Percentiles rank a stretch among this genome's conserved stretches.
phyloP scores from a whole-genome alignment of 2,329 filamentous ascomycete genomes.

The Cordyceps tenuipes region DNA sequence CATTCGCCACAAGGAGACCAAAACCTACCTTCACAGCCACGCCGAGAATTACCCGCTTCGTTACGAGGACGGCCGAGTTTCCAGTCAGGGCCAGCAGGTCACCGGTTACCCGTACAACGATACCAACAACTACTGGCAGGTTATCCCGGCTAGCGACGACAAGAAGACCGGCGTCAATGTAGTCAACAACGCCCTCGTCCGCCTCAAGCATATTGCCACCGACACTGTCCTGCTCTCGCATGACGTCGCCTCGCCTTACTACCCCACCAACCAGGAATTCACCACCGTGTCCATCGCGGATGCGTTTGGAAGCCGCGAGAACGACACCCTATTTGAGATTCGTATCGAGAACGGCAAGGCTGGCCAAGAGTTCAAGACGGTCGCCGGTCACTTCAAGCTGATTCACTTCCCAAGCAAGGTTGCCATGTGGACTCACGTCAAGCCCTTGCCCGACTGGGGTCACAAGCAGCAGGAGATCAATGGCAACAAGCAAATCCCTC shows the following conservation, averaged over 20 bases:
- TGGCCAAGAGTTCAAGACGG: slow-evolving; percentile 77
- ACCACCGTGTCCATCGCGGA: slow-evolving; percentile 70
- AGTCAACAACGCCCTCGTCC: slow-evolving; percentile 75
- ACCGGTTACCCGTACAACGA: slow-evolving; percentile 98
- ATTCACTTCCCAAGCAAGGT: slow-evolving; percentile 92
- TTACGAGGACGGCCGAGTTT: slow-evolving; percentile 95
- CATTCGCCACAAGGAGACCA: slow-evolving; percentile 94
- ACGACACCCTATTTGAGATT: slow-evolving; percentile 90
- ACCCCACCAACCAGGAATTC: slow-evolving; percentile 97
- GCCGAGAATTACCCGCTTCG: slow-evolving; percentile 80
- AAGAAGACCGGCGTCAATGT: slow-evolving; percentile 55
- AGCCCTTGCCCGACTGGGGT: slow-evolving; percentile 91
- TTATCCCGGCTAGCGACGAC: slow-evolving; percentile 61
- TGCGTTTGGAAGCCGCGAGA: slow-evolving; percentile 63
- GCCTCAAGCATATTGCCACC: slow-evolving; percentile 79
- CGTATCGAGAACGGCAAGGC: slow-evolving; percentile 79
- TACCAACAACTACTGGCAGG: slow-evolving; percentile 97
- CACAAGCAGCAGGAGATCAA: slow-evolving; percentile 99
- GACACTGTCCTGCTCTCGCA: slow-evolving; percentile 83
- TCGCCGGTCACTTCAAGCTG: slow-evolving; percentile 91
- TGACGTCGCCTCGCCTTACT: slow-evolving; percentile 93
- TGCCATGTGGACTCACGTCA: slow-evolving; percentile 97
- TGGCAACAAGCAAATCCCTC: slow-evolving; percentile 89
- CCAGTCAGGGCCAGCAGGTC: slow-evolving; percentile 94
- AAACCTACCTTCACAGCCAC: slow-evolving; percentile 92